These are phyloP conservation scores for Mycena belliarum DNA, from an alignment of 768 basidiomycete genomes.

Conservation along the genomic window DNA sequence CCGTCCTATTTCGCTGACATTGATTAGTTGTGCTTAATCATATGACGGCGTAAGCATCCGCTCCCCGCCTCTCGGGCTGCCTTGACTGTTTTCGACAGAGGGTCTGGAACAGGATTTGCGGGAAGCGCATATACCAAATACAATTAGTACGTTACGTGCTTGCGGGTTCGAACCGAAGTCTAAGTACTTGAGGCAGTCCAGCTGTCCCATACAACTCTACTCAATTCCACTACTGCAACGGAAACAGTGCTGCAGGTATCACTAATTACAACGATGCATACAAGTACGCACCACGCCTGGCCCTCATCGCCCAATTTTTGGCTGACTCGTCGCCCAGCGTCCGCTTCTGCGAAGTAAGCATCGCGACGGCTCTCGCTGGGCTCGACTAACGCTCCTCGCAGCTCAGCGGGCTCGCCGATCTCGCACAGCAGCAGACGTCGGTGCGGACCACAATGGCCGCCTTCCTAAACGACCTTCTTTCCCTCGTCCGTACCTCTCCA, in stretches of 20 bases:
- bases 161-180: too few relatives aligned
- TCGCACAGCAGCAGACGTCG: slow-evolving; percentile 2
- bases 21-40: slow-evolving; percentile 41
- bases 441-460: slow-evolving; percentile 9
- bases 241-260: slow-evolving; percentile 11
- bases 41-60: slow-evolving; percentile 32
- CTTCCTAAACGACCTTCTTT: slow-evolving; percentile 14
- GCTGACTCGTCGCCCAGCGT: slow-evolving; percentile 1
- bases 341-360: slow-evolving; percentile 13
- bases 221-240: slow-evolving; percentile 16
- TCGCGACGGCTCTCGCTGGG: neutral
- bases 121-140: slow-evolving; percentile 35
- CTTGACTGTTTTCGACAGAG: neutral
- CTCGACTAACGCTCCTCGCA: neutral
- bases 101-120: slow-evolving; percentile 28
- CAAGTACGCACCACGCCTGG: neutral
- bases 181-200: slow-evolving; percentile 9
- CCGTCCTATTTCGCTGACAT: neutral
- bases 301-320: too few relatives aligned
- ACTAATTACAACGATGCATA: slow-evolving; percentile 11
- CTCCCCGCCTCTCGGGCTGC: neutral
- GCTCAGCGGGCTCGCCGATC: slow-evolving; percentile 12
- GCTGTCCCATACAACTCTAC: slow-evolving; percentile 20
- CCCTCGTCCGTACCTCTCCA: neutral
- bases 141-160: slow-evolving; percentile 21